phyloP scores from a whole-genome alignment of 2,329 filamentous ascomycete species.

The Colletotrichum ledebouriae region DNA sequence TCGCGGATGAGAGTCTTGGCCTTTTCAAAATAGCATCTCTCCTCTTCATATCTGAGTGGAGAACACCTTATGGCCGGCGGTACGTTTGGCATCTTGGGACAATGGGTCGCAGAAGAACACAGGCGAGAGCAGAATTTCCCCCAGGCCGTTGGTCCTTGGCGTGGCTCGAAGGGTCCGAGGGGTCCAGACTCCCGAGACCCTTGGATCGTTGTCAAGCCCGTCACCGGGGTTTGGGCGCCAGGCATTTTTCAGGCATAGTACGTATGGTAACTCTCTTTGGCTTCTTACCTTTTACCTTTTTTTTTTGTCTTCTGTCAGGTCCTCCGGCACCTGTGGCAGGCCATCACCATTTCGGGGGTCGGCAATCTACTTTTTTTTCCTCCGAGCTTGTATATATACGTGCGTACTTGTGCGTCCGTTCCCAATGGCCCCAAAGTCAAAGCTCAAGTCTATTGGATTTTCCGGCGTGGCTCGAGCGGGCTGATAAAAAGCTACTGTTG shows the following conservation, averaged over 20 bases:
- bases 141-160: not conserved
- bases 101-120: not conserved
- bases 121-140: not conserved
- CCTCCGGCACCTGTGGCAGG: constrained; percentile 2
- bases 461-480: not conserved
- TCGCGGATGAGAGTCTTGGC: constrained; percentile 15
- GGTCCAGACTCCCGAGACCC: constrained; percentile 14
- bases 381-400: not conserved
- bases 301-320: not conserved
- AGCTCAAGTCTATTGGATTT: constrained; percentile 21
- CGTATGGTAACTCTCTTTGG: not conserved
- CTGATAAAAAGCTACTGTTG: not conserved
- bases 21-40: not conserved
- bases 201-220: constrained; percentile 23
- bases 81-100: not conserved
- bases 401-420: not conserved
- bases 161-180: constrained; percentile 21
- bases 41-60: not conserved
- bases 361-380: not conserved
- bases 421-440: constrained; percentile 1
- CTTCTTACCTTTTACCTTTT: not conserved
- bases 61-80: not conserved
- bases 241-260: not conserved
- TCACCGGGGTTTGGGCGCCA: not conserved
- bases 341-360: constrained; percentile 2